phyloP scores from a whole-genome alignment of 1,139 yeast species.

The Yamadazyma spencermartinsiae region DNA sequence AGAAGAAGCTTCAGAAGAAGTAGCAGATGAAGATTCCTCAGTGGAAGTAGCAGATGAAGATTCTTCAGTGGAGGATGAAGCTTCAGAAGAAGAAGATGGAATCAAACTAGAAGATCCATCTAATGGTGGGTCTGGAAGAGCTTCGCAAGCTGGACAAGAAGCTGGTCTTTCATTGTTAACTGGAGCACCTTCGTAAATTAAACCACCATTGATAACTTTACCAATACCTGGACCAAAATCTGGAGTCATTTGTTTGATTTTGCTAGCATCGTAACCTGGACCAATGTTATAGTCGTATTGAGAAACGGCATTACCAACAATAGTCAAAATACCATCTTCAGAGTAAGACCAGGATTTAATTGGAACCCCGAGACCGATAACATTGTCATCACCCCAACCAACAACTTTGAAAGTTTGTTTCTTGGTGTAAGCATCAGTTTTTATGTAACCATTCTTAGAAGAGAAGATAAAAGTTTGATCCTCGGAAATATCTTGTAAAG shows the following conservation, averaged over 20 bases:
- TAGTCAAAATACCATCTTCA: constrained; percentile 17
- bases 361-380: constrained; percentile 23
- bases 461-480: constrained; percentile 16
- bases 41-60: constrained; percentile 8
- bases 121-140: constrained; percentile 11
- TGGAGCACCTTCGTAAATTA: constrained; percentile 13
- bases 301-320: constrained; percentile 10
- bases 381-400: constrained; percentile 33
- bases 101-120: constrained; percentile 9
- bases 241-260: constrained; percentile 14
- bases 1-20: constrained; percentile 4
- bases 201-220: constrained; percentile 15
- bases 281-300: constrained; percentile 17
- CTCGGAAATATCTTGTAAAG: constrained; percentile 10
- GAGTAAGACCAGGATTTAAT: constrained; percentile 15
- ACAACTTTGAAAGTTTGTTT: constrained; percentile 24
- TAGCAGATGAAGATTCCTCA: constrained; percentile 6
- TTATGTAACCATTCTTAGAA: constrained; percentile 11
- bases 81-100: constrained; percentile 9
- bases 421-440: constrained; percentile 15
- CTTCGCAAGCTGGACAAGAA: constrained; percentile 13
- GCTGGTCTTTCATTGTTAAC: constrained; percentile 15
- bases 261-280: constrained; percentile 15
- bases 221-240: constrained; percentile 16
- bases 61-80: constrained; percentile 3